Evolutionary conservation across 495 filamentous ascomycete species (phyloP).

Genomic region (Terfezia boudieri): DNA sequence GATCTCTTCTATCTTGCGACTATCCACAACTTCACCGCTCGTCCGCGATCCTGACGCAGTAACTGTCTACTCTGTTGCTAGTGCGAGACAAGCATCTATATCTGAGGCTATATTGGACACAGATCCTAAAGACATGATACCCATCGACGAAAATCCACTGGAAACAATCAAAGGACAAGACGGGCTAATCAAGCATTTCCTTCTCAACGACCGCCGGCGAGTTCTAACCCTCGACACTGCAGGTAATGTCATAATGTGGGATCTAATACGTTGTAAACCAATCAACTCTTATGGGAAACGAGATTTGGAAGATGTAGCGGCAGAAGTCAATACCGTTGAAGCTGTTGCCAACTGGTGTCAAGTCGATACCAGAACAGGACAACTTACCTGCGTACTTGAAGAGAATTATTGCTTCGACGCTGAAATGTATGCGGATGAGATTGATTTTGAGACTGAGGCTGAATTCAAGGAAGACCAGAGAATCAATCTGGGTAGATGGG

Average conservation of each 20-base stretch:
- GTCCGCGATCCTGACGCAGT: constrained; percentile 29
- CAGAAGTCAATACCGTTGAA: constrained; percentile 68
- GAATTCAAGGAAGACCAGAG: constrained; percentile 86
- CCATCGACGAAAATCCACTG: constrained; percentile 51
- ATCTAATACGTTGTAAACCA: constrained; percentile 66
- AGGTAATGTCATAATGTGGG: constrained; percentile 92
- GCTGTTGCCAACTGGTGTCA: constrained; percentile 87
- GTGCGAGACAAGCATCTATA: constrained; percentile 29
- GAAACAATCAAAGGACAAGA: constrained; percentile 88
- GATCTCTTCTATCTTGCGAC: constrained; percentile 45
- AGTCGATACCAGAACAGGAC: constrained; percentile 79
- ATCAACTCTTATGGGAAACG: constrained; percentile 76
- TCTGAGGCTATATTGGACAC: constrained; percentile 40
- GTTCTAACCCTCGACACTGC: constrained; percentile 85
- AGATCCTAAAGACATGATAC: constrained; percentile 33
- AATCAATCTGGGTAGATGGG: constrained; percentile 94
- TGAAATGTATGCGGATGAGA: constrained; percentile 86
- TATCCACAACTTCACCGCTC: constrained; percentile 67
- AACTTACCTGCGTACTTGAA: constrained; percentile 72
- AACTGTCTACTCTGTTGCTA: constrained; percentile 26
- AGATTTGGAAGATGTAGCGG: constrained; percentile 77
- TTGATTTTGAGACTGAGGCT: constrained; percentile 42
- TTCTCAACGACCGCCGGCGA: constrained; percentile 75
- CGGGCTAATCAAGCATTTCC: constrained; percentile 76
- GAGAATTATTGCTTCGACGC: constrained; percentile 95